These are phyloP conservation scores for Candida awuae DNA, from an alignment of 805 yeast species.

Conservation along the genomic window DNA sequence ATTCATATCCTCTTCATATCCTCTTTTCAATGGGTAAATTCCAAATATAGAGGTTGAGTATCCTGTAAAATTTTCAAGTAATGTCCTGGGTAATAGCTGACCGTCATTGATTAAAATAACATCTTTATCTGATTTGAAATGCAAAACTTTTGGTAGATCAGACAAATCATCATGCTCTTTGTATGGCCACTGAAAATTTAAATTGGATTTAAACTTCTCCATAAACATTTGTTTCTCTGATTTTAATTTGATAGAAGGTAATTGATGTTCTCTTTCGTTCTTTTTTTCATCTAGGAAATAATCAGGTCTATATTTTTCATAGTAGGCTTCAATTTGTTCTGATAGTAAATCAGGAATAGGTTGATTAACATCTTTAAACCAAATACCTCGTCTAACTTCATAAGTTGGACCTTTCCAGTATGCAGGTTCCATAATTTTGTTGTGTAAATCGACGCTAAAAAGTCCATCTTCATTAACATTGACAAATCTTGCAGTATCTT, in stretches of 20 bases:
- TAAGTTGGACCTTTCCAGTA: conserved; percentile 88
- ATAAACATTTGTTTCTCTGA: conserved; percentile 25
- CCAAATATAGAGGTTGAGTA: conserved; percentile 32
- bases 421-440: conserved; percentile 52
- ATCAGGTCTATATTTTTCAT: conserved; percentile 26
- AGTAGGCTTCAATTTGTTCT: conserved; percentile 52
- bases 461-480: conserved; percentile 77
- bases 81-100: conserved; percentile 22
- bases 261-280: conserved; percentile 2
- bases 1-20: conserved; percentile 26
- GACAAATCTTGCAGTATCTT: conserved; percentile 23
- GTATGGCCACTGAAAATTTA: conserved; percentile 22
- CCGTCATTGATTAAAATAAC: conserved; percentile 24
- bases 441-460: conserved; percentile 58
- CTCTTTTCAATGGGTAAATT: conserved; percentile 44
- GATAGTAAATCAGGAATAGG: conserved; percentile 39
- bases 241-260: conserved; percentile 12
- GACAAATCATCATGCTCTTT: conserved; percentile 19
- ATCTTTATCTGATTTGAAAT: conserved; percentile 20
- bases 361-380: conserved; percentile 67
- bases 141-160: conserved; percentile 21
- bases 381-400: conserved; percentile 75
- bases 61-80: conserved; percentile 20
- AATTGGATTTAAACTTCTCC: conserved; percentile 2
- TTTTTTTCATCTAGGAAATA: conserved; percentile 3